These are phyloP conservation scores for Diaporthe capsici DNA, from an alignment of 2,329 filamentous ascomycete genomes.

Conservation along the genomic window DNA sequence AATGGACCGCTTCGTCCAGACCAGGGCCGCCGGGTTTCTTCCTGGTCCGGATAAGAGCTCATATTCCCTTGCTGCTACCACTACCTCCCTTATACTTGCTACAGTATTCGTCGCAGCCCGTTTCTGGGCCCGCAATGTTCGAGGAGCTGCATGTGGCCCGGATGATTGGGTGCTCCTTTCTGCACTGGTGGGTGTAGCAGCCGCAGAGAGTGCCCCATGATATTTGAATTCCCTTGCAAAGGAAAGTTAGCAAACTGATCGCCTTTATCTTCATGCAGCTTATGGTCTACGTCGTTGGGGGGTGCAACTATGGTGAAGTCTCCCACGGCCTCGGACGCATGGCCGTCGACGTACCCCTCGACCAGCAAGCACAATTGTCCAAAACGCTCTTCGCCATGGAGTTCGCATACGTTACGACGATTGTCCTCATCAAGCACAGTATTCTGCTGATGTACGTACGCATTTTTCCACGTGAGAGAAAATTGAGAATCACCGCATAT, in stretches of 20 bases:
- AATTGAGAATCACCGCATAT: neutral
- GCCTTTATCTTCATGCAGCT: neutral
- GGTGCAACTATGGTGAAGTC: neutral
- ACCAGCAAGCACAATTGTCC: conserved; percentile 1
- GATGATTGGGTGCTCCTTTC: neutral
- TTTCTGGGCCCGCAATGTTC: conserved; percentile 1
- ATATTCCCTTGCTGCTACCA: neutral
- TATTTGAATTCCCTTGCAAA: neutral
- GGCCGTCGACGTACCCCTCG: neutral
- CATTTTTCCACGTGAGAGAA: neutral
- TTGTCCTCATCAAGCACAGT: neutral
- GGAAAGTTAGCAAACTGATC: neutral
- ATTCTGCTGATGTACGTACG: neutral
- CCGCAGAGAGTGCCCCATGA: neutral
- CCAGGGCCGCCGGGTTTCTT: neutral
- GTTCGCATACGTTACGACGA: neutral
- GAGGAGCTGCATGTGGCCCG: neutral
- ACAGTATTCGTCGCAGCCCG: neutral
- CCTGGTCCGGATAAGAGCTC: neutral
- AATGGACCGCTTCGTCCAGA: neutral
- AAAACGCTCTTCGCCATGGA: conserved; percentile 1
- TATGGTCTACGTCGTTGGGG: neutral
- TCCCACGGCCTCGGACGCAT: neutral
- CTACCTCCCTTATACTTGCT: neutral
- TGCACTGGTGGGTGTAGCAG: neutral